Percentiles rank a stretch among this genome's conserved stretches.
These are phyloP conservation scores for Pseudonectria foliicola DNA, from an alignment of 2,329 filamentous ascomycete species.

Conservation along the genomic window DNA sequence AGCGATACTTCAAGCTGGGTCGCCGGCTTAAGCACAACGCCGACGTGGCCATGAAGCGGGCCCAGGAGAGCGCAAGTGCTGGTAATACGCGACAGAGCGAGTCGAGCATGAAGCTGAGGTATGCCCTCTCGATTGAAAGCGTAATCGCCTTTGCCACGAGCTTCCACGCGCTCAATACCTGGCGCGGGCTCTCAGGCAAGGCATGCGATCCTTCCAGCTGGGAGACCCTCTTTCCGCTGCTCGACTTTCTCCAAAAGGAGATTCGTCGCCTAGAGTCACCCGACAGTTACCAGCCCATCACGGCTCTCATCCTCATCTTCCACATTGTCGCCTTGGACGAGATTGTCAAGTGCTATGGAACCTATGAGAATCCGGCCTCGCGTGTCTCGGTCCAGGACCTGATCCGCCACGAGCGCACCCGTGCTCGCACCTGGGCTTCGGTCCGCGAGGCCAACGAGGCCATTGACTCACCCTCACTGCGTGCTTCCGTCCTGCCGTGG, in stretches of 20 bases:
- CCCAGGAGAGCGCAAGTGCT: constrained; percentile 15
- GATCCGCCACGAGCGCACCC: constrained; percentile 20
- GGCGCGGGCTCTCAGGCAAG: constrained; percentile 36
- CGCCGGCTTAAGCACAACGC: constrained; percentile 48
- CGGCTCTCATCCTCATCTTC: constrained; percentile 36
- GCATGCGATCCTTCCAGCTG: constrained; percentile 34
- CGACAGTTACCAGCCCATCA: constrained; percentile 31
- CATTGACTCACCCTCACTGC: constrained; percentile 23
- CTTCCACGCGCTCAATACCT: constrained; percentile 43
- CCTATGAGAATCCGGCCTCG: constrained; percentile 11
- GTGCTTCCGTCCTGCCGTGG: constrained; percentile 33
- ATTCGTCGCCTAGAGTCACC: constrained; percentile 28
- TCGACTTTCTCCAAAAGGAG: constrained; percentile 32
- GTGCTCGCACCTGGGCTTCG: constrained; percentile 20
- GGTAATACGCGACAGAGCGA: constrained; percentile 21
- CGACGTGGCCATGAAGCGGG: constrained; percentile 34
- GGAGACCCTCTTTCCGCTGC: constrained; percentile 38
- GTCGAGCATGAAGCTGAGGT: constrained; percentile 33
- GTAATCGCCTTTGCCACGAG: constrained; percentile 46
- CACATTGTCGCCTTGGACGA: constrained; percentile 40
- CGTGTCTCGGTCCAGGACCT: constrained; percentile 14
- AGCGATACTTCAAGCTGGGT: constrained; percentile 34
- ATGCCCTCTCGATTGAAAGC: constrained; percentile 41
- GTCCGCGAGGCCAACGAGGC: constrained; percentile 25
- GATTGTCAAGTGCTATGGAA: constrained; percentile 31